Conservation (phyloP, 179 eudicot genomes). For the Corrigiola litoralis region DNA sequence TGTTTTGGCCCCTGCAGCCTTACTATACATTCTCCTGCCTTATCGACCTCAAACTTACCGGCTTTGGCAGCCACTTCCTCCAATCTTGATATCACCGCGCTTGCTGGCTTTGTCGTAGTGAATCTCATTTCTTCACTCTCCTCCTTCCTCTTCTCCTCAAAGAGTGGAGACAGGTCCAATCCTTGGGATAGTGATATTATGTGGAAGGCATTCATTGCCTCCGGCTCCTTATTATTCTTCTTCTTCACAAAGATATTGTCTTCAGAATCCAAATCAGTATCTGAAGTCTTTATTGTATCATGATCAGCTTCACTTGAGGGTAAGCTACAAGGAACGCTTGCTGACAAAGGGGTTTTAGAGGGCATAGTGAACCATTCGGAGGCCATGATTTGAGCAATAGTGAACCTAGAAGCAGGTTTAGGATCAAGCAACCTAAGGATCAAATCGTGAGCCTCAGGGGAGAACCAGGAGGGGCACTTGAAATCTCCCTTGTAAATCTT, state of each 20-base stretch:
- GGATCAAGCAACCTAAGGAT: conserved; percentile 60
- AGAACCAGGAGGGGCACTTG: conserved; percentile 63
- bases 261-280: neutral
- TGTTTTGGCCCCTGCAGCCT: conserved; percentile 42
- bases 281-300: too few relatives aligned
- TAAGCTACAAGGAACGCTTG: too few relatives aligned
- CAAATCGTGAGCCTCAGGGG: conserved; percentile 35
- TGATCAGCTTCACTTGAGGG: too few relatives aligned
- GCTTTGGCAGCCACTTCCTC: conserved; percentile 41
- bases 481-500: conserved; percentile 56
- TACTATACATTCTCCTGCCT: conserved; percentile 32
- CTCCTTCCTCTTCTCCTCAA: conserved; percentile 43
- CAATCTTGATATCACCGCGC: conserved; percentile 44
- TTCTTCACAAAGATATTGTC: neutral
- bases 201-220: conserved; percentile 63
- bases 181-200: conserved; percentile 66
- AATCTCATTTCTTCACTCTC: conserved; percentile 46
- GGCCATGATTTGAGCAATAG: conserved; percentile 36
- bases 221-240: conserved; percentile 24
- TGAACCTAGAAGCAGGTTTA: conserved; percentile 42
- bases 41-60: conserved; percentile 43
- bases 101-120: conserved; percentile 42
- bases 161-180: conserved; percentile 57
- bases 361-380: conserved; percentile 45
- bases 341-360: too few relatives aligned